Evolutionary conservation across 352 stramenopile genomes (phyloP).

Genomic region (Phytophthora ohioensis): DNA sequence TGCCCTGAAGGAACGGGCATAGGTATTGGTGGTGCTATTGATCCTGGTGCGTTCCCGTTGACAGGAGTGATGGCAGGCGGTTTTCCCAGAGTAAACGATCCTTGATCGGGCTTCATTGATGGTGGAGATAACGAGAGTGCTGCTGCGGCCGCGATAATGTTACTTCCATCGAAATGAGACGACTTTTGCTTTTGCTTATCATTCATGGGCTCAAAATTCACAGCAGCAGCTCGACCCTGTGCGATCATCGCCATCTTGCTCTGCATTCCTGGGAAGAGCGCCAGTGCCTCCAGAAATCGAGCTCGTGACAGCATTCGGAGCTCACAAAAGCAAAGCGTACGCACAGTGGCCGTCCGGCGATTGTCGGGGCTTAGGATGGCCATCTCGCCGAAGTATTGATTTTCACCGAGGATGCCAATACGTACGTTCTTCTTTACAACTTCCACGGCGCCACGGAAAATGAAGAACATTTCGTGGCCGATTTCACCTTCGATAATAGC

Average conservation of each 20-base stretch:
- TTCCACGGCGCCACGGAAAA: conserved; percentile 75
- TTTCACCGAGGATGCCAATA: conserved; percentile 68
- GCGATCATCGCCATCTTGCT: conserved; percentile 67
- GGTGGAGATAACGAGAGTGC: conserved; percentile 21
- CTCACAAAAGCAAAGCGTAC: conserved; percentile 79
- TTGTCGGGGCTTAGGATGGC: conserved; percentile 74
- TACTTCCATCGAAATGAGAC: conserved; percentile 21
- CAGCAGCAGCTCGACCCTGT: conserved; percentile 32
- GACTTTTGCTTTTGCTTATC: conserved; percentile 35
- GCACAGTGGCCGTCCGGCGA: conserved; percentile 63
- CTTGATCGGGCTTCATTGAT: conserved; percentile 16
- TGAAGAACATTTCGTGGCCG: conserved; percentile 74
- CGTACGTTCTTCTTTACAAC: conserved; percentile 55
- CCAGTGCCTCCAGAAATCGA: conserved; percentile 63
- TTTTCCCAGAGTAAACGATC: neutral
- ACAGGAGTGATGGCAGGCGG: conserved; percentile 1
- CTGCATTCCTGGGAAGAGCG: conserved; percentile 65
- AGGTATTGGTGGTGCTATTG: conserved; percentile 3
- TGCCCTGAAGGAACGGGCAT: conserved; percentile 9
- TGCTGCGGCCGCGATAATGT: conserved; percentile 24
- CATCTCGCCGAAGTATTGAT: conserved; percentile 86
- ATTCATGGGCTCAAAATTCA: conserved; percentile 14
- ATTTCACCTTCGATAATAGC: conserved; percentile 75
- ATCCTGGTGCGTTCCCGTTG: neutral
- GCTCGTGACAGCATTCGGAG: conserved; percentile 66